Evolutionary conservation across 768 basidiomycete genomes (phyloP).

Genomic region (Boletus insuetus): DNA sequence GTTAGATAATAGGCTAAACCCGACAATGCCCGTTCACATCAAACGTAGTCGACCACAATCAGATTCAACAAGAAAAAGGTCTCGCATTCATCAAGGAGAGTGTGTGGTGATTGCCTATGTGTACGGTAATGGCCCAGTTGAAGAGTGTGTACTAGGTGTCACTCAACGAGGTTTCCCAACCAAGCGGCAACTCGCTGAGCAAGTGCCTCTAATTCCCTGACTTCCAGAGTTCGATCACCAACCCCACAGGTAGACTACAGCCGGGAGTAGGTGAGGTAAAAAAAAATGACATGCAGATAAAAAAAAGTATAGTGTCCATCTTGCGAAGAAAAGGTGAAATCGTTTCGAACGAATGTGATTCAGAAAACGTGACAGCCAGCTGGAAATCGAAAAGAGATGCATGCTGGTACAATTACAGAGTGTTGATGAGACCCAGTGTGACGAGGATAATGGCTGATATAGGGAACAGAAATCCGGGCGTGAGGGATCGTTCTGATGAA

Average conservation of each 20-base stretch:
- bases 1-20: no score
- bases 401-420: slow-evolving; percentile 2
- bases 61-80: neutral
- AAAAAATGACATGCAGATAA: no score
- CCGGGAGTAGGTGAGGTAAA: neutral
- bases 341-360: slow-evolving; percentile 19
- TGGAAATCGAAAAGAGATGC: neutral
- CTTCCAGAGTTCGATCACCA: slow-evolving; percentile 3
- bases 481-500: neutral
- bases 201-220: slow-evolving; percentile 2
- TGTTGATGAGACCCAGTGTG: neutral
- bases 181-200: slow-evolving; percentile 4
- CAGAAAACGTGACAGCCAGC: slow-evolving; percentile 4
- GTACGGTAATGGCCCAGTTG: neutral
- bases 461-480: neutral
- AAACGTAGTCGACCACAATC: neutral
- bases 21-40: no score
- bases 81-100: slow-evolving; percentile 15
- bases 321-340: slow-evolving; percentile 8
- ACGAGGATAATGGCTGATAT: neutral
- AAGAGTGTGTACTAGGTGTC: neutral
- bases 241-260: slow-evolving; percentile 7
- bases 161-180: slow-evolving; percentile 6
- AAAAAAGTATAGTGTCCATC: slow-evolving; percentile 10
- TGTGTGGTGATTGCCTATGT: neutral